These are phyloP conservation scores for Pichia eremophila DNA, from an alignment of 805 yeast species.

Conservation along the genomic window DNA sequence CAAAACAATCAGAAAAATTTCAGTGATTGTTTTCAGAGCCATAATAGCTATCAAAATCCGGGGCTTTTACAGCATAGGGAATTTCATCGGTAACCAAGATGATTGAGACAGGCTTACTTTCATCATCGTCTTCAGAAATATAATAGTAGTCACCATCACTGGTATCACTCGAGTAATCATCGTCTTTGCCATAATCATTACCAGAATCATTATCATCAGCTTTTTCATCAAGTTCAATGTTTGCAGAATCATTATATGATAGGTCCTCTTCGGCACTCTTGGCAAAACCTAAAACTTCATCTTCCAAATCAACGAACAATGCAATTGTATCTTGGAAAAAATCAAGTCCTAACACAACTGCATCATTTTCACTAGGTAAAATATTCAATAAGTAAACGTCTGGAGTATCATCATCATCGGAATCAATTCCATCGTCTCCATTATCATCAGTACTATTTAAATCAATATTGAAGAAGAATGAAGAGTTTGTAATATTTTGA, in stretches of 20 bases:
- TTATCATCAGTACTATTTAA: not conserved
- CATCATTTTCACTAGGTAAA: slow-evolving; percentile 6
- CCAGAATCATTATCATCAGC: not conserved
- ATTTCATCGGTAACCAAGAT: not conserved
- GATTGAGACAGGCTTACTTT: not conserved
- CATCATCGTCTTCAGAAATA: not conserved
- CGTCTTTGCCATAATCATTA: not conserved
- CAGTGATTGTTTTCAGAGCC: not conserved
- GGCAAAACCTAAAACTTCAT: slow-evolving; percentile 34
- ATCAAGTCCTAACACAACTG: slow-evolving; percentile 2
- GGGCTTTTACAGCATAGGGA: not conserved
- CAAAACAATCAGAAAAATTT: not conserved
- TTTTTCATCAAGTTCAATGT: not conserved
- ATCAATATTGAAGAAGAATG: slow-evolving; percentile 1
- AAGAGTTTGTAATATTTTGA: not conserved
- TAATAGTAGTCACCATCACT: not conserved
- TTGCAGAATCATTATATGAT: too few relatives aligned
- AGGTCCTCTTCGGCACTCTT: not conserved
- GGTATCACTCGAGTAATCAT: too few relatives aligned
- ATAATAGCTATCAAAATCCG: not conserved
- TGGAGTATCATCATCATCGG: not conserved
- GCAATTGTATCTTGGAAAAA: slow-evolving; percentile 25
- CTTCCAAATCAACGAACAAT: slow-evolving; percentile 41
- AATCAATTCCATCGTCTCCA: not conserved
- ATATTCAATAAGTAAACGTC: not conserved